Evolutionary conservation across 2,329 filamentous ascomycete species (phyloP).

Genomic region (Beauveria caledonica): DNA sequence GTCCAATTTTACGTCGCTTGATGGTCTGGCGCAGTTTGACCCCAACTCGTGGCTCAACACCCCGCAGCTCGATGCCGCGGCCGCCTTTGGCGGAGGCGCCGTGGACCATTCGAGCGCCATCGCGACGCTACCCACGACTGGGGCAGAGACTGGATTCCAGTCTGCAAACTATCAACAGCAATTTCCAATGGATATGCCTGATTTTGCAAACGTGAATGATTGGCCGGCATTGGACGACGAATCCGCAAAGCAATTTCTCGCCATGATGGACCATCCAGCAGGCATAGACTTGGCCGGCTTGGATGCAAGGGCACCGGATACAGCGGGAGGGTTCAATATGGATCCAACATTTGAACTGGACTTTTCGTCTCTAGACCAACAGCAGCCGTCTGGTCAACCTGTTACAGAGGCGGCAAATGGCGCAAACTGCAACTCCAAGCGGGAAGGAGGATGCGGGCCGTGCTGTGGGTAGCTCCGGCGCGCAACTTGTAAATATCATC

Average conservation of each 20-base stretch:
- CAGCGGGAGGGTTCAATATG: not conserved
- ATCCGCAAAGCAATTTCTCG: not conserved
- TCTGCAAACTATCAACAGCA: not conserved
- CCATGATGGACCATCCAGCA: not conserved
- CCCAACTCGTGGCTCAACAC: not conserved
- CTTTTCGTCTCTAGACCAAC: not conserved
- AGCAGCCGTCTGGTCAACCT: not conserved
- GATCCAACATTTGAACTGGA: not conserved
- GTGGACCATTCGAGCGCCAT: not conserved
- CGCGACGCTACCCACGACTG: not conserved
- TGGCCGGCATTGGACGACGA: conserved; percentile 7
- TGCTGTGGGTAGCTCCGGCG: not conserved
- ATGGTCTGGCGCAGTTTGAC: not conserved
- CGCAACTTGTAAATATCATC: not conserved
- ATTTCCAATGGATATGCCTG: not conserved
- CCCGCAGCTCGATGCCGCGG: not conserved
- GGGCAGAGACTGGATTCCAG: not conserved
- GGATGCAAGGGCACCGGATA: not conserved
- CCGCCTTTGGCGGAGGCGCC: not conserved
- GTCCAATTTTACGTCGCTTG: not conserved
- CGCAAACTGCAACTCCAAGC: not conserved
- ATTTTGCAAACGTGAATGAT: not conserved
- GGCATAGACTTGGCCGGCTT: not conserved
- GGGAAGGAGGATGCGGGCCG: not conserved
- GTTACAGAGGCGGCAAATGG: not conserved